Percentiles rank a stretch among this genome's conserved stretches.
These are phyloP conservation scores for Ceratobasidium papillatum DNA, from an alignment of 1,284 basidiomycete species.

Conservation along the genomic window DNA sequence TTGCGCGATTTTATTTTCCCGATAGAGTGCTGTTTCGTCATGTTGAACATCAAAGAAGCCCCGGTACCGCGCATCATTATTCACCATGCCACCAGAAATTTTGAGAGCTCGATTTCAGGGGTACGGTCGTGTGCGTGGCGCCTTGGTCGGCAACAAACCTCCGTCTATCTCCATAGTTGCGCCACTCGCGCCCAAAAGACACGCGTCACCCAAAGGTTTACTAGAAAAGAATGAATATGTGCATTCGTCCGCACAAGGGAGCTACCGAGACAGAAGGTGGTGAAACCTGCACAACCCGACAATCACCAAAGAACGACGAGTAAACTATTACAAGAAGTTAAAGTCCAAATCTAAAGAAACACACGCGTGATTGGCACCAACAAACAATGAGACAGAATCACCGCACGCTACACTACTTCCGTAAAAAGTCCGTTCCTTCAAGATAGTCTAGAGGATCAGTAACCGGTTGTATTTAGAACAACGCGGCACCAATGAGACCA, in stretches of 20 bases:
- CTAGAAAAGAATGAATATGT: conserved; percentile 30
- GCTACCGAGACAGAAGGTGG: conserved; percentile 19
- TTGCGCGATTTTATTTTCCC: not conserved
- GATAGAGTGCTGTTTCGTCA: not conserved
- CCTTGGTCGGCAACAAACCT: not conserved
- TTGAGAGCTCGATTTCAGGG: not conserved
- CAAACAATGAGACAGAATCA: not conserved
- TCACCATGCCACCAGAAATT: not conserved
- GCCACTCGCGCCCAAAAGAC: not conserved
- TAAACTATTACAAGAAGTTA: not conserved
- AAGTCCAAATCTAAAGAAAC: conserved; percentile 6
- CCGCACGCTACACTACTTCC: not conserved
- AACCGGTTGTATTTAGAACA: conserved; percentile 27
- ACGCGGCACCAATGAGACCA: conserved; percentile 36
- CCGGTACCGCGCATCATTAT: not conserved
- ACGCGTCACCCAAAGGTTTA: not conserved
- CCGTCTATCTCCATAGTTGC: not conserved
- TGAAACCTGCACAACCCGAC: conserved; percentile 2
- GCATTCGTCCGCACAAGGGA: conserved; percentile 1
- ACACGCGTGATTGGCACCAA: not conserved
- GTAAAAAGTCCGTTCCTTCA: conserved; percentile 12
- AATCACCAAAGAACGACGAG: not conserved
- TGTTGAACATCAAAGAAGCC: not conserved
- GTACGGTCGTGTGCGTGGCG: not conserved
- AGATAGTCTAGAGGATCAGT: not conserved